Conservation (phyloP, 352 stramenopile species). For the Phytophthora syringae region DNA sequence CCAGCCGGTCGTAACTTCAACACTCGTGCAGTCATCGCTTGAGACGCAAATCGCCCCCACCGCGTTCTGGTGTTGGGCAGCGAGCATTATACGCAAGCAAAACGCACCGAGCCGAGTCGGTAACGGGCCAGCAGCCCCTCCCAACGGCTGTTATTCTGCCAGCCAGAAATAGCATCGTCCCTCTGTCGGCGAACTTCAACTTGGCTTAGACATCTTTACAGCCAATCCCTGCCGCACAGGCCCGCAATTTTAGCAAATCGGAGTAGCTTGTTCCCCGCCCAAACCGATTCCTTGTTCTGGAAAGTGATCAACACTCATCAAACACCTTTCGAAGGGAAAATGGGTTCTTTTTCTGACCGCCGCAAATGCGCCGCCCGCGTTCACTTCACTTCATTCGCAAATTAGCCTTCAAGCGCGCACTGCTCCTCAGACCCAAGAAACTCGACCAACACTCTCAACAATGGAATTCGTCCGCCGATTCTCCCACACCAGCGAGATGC, state of each 20-base stretch:
- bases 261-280: neutral
- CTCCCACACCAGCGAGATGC: slow-evolving; percentile 42
- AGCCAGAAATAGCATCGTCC: slow-evolving; percentile 27
- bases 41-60: slow-evolving; percentile 24
- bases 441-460: slow-evolving; percentile 18
- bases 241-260: slow-evolving; percentile 19
- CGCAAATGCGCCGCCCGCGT: slow-evolving; percentile 1
- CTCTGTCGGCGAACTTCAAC: slow-evolving; percentile 16
- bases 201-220: slow-evolving; percentile 13
- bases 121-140: too few species aligned
- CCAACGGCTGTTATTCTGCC: slow-evolving; percentile 4
- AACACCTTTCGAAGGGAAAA: slow-evolving; percentile 20
- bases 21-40: slow-evolving; percentile 10
- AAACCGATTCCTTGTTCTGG: slow-evolving; percentile 17
- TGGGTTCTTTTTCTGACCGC: slow-evolving; percentile 30
- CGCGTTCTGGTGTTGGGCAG: slow-evolving; percentile 18
- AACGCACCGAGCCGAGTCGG: too few species aligned
- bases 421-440: slow-evolving; percentile 18
- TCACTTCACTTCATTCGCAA: slow-evolving; percentile 38
- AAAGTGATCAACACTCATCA: slow-evolving; percentile 11
- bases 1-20: slow-evolving; percentile 23
- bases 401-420: slow-evolving; percentile 37
- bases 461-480: slow-evolving; percentile 54
- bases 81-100: too few species aligned
- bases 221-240: slow-evolving; percentile 15